A percentile compares a stretch with the other conserved stretches of the same genome.
phyloP scores from a whole-genome alignment of 2,329 filamentous ascomycete species.

The Fusarium austroafricanum region DNA sequence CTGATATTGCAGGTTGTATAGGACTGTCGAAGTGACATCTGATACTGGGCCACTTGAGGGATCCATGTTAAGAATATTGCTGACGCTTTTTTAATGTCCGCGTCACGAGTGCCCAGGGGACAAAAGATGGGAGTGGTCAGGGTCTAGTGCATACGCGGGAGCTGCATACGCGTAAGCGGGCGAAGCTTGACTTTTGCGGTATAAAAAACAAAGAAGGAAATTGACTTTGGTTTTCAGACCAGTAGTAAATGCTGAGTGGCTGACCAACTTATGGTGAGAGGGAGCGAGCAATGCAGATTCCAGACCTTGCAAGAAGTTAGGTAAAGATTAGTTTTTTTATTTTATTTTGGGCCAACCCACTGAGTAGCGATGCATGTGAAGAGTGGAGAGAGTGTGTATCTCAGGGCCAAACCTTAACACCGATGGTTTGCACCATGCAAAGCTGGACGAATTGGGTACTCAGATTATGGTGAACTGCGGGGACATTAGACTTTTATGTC shows the following conservation, averaged over 20 bases:
- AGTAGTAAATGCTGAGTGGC: background rate
- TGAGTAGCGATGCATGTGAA: background rate
- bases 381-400: conserved; percentile 3
- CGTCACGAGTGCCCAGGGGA: conserved; percentile 14
- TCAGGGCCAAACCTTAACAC: background rate
- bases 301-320: conserved; percentile 10
- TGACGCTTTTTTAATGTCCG: background rate
- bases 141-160: conserved; percentile 8
- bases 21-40: conserved; percentile 60
- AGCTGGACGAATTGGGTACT: too few species aligned
- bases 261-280: background rate
- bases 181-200: background rate
- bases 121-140: background rate
- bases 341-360: conserved; percentile 7
- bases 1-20: conserved; percentile 78
- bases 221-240: background rate
- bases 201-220: background rate
- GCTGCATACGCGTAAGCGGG: conserved; percentile 6
- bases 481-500: background rate
- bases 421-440: background rate
- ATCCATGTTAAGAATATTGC: conserved; percentile 27
- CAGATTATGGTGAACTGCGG: background rate
- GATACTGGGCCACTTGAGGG: conserved; percentile 23
- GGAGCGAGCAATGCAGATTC: conserved; percentile 19
- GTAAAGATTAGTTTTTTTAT: conserved; percentile 27